Conservation (phyloP, 148 eudicot species). For the Persicaria tinctoria region DNA sequence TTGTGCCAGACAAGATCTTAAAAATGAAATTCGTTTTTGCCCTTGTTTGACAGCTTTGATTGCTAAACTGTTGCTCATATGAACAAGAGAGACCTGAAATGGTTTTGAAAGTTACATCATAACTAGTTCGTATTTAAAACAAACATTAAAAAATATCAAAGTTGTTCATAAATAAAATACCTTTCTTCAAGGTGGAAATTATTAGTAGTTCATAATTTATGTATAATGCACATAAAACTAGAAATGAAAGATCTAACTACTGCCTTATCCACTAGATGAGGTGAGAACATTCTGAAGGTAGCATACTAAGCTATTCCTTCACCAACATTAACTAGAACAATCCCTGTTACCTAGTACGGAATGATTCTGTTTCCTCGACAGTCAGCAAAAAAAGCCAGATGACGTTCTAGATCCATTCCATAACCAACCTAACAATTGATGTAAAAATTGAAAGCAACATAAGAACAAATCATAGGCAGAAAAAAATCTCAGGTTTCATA, state of each 20-base stretch:
- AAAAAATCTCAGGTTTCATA: too few species aligned
- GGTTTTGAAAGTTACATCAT: background rate
- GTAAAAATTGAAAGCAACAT: background rate
- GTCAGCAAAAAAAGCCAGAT: slow-evolving; percentile 51
- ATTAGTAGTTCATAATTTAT: too few species aligned
- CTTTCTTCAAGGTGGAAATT: background rate
- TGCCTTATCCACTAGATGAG: background rate
- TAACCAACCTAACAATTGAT: too few species aligned
- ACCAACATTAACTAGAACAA: too few species aligned
- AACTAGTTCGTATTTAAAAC: background rate
- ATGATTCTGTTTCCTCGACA: slow-evolving; percentile 34
- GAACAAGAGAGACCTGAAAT: slow-evolving; percentile 71
- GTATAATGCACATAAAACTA: background rate
- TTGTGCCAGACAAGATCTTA: slow-evolving; percentile 45
- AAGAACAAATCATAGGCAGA: too few species aligned
- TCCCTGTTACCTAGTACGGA: too few species aligned
- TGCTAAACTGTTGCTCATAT: slow-evolving; percentile 49
- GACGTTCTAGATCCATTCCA: slow-evolving; percentile 30
- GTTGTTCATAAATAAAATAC: background rate
- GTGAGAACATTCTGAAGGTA: background rate
- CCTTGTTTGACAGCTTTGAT: slow-evolving; percentile 37
- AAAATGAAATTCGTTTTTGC: slow-evolving; percentile 29
- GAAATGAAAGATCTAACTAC: background rate
- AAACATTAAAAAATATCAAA: background rate
- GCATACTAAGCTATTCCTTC: background rate